These are phyloP conservation scores for Trypethelium eluteriae DNA, from an alignment of 495 filamentous ascomycete species.

Conservation along the genomic window DNA sequence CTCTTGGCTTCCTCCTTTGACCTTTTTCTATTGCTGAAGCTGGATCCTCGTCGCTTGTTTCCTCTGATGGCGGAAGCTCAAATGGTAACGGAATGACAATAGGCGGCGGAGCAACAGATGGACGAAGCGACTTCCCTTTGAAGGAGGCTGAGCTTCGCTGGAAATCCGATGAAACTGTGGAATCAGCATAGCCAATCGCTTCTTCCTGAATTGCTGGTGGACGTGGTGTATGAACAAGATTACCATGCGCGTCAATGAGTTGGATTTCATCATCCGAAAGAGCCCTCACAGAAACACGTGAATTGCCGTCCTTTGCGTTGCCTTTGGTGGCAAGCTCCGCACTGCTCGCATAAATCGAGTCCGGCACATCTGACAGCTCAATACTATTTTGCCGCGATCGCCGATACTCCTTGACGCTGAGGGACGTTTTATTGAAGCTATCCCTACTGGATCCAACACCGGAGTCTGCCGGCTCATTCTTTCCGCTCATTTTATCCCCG, in stretches of 20 bases:
- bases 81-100: constrained; percentile 49
- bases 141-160: constrained; percentile 7
- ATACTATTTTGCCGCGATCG: constrained; percentile 16
- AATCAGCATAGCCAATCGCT: not conserved
- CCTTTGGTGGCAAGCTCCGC: not conserved
- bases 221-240: constrained; percentile 12
- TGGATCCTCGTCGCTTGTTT: constrained; percentile 42
- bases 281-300: constrained; percentile 20
- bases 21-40: constrained; percentile 47
- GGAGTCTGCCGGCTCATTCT: constrained; percentile 40
- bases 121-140: constrained; percentile 3
- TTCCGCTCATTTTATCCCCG: constrained; percentile 43
- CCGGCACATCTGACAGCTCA: constrained; percentile 22
- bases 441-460: constrained; percentile 46
- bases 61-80: constrained; percentile 42
- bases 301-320: constrained; percentile 8
- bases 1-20: constrained; percentile 27
- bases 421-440: constrained; percentile 44
- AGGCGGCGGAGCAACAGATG: constrained; percentile 24
- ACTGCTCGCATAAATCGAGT: constrained; percentile 10
- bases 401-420: constrained; percentile 33
- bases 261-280: constrained; percentile 26
- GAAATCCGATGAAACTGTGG: not conserved
- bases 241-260: constrained; percentile 22
- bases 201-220: constrained; percentile 12